Evolutionary conservation across 495 filamentous ascomycete species (phyloP).

Genomic region (Neurospora sp.): DNA sequence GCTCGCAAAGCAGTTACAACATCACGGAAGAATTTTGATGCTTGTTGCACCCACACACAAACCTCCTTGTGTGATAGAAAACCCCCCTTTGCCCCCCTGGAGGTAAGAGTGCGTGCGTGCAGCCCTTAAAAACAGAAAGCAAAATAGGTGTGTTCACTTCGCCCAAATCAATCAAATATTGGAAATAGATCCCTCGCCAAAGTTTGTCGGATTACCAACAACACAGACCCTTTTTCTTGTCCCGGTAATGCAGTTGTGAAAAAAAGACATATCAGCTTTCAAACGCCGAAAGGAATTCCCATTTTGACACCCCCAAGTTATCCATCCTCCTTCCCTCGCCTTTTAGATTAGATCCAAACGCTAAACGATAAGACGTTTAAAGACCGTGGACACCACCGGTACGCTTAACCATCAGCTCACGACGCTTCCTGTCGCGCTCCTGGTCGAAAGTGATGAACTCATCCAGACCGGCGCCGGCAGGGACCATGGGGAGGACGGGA

Average conservation of each 20-base stretch:
- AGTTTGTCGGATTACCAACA: constrained; percentile 4
- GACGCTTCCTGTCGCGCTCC: constrained; percentile 54
- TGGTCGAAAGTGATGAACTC: constrained; percentile 91
- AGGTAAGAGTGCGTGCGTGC: background rate
- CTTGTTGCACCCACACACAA: background rate
- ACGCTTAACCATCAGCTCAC: constrained; percentile 60
- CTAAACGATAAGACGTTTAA: constrained; percentile 8
- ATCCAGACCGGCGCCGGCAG: constrained; percentile 73
- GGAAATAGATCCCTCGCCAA: constrained; percentile 7
- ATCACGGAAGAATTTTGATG: background rate
- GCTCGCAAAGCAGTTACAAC: constrained; percentile 2
- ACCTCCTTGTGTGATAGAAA: background rate
- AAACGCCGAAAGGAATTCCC: constrained; percentile 3
- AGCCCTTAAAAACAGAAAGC: background rate
- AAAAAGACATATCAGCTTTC: background rate
- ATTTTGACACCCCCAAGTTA: constrained; percentile 2
- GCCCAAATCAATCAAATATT: background rate
- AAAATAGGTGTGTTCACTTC: background rate
- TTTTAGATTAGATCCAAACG: background rate
- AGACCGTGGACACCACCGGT: constrained; percentile 44
- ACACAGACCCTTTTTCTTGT: constrained; percentile 5
- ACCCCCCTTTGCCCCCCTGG: background rate
- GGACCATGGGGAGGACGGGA: constrained; percentile 97
- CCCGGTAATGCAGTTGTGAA: constrained; percentile 9
- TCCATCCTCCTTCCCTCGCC: background rate